Conservation (phyloP, 2,329 filamentous ascomycete genomes). For the Cercospora zeina region DNA sequence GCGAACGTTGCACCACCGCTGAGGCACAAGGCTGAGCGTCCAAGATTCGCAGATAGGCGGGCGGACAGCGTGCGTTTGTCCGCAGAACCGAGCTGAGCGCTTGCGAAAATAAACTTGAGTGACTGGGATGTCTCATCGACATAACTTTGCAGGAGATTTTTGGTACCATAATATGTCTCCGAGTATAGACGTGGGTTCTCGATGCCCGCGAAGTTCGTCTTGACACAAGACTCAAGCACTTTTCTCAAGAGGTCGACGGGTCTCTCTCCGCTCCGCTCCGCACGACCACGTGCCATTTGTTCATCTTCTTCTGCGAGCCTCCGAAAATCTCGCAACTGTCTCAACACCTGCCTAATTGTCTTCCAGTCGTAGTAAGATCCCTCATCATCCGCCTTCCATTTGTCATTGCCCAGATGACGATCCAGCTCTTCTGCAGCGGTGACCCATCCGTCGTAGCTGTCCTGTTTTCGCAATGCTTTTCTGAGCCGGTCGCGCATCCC, state of each 20-base stretch:
- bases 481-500: constrained; percentile 73
- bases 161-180: constrained; percentile 97
- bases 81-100: constrained; percentile 65
- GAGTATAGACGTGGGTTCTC: constrained; percentile 95
- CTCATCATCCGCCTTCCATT: constrained; percentile 73
- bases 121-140: constrained; percentile 76
- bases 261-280: constrained; percentile 42
- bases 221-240: constrained; percentile 85
- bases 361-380: constrained; percentile 83
- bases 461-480: constrained; percentile 67
- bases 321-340: constrained; percentile 69
- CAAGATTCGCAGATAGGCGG: constrained; percentile 85
- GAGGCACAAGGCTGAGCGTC: constrained; percentile 86
- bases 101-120: constrained; percentile 68
- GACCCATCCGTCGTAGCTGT: constrained; percentile 81
- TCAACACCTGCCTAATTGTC: constrained; percentile 74
- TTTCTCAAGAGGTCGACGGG: constrained; percentile 73
- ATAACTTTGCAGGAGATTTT: constrained; percentile 86
- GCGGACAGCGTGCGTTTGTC: constrained; percentile 83
- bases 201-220: constrained; percentile 94
- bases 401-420: constrained; percentile 73
- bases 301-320: constrained; percentile 58
- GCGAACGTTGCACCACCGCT: constrained; percentile 93
- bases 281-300: constrained; percentile 40
- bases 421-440: constrained; percentile 77